Evolutionary conservation across 2,329 filamentous ascomycete species (phyloP), one percentile per base, ranked within the genome.

Genomic region (Ceratocystiopsis brevicomis): DNA sequence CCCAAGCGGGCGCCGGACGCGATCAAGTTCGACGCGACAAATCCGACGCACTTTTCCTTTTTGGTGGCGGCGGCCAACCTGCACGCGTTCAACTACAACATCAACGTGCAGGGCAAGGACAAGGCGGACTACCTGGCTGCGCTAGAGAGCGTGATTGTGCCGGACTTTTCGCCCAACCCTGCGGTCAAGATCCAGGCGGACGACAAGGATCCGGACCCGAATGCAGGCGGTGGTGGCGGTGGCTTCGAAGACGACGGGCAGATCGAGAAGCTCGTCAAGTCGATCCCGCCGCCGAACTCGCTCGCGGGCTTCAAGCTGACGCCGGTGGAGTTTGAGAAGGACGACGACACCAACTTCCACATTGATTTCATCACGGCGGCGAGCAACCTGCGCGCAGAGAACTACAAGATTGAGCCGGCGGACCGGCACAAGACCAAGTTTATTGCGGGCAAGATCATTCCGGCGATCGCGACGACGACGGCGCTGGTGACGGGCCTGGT

Each of bases 381-480:
- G 51, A 95, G 87, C 67, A 98, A 98, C 59, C 68, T 98, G 47
- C 83, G 92, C 47, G 90, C 90, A 1, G 81, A 93, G 61, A 98
- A 98, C 66, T 98, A 98, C 73, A 93, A 90, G 61, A 98, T 98
- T 52, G 76, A 84, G 55, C 73, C 78, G 50, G 87, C 90, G 1
- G 88, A 98, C 57, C 75, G 85, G 48, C 90, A 95, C 71, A 93
- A 90, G 77, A 98, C 88, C 48, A 98, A 98, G 68, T 96, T 98
- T 62, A 98, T 98, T 58, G 92, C 90, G 32, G 90, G 90, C 59
- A 98, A 98, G 73, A 98, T 98, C 53, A 98, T 98, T 51, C 90
- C 90, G 18, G 90, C 90, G 39, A 98, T 98, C 60, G 90, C 90
- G 38, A 98, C 90, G 3, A 96, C 90, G 0, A 98, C 90, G 3